Base-by-base conservation (phyloP, 768 basidiomycete species). In the Pilatotrama ljubarskyi region DNA sequence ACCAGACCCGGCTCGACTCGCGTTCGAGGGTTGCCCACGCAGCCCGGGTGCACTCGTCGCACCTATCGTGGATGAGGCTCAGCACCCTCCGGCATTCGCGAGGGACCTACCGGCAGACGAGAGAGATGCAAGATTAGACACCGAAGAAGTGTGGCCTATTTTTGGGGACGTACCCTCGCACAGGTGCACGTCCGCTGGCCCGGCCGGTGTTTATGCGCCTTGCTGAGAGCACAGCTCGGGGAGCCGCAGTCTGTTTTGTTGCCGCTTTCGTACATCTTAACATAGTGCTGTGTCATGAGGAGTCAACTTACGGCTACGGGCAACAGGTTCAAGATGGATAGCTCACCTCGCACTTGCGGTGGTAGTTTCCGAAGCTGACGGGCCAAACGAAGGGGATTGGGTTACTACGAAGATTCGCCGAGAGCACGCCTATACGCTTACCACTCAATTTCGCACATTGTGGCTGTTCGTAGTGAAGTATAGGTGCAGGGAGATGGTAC, bases 391-490 rank as follows among this genome's bases (percentile, higher is more conserved):
- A 46, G 22, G n/a, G 29, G 43, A 56, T 48, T 36, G 15, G 14
- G 50, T 49, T 13, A 40, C 14, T 36, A 40, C 49, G 47, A 44
- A 38, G 55, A 50, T 37, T 37, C 42, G 25, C 43, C 40, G 52
- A 43, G 24, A 17, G 35, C 32, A 49, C 29, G 47, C 5, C 37
- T 26, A 15, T 29, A 54, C 35, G 49, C 69, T 64, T 25, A 71
- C 70, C 70, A 71, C 51, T 71, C 70, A n/a, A 61, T 57, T 25
- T 66, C 55, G 64, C 70, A 71, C 70, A 71, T 71, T 37, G 25
- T 56, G 55, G 37, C 8, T 37, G 17, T 54, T 15, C 11, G 20
- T 22, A 32, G 46, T 17, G 15, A 15, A 15, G 37, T 41, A 51
- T 46, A 49, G 36, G 29, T 10, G 29, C 10, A 32, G 10, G 29